phyloP scores from a whole-genome alignment of 2,329 filamentous ascomycete genomes.

The Simplicillium aogashimaense region DNA sequence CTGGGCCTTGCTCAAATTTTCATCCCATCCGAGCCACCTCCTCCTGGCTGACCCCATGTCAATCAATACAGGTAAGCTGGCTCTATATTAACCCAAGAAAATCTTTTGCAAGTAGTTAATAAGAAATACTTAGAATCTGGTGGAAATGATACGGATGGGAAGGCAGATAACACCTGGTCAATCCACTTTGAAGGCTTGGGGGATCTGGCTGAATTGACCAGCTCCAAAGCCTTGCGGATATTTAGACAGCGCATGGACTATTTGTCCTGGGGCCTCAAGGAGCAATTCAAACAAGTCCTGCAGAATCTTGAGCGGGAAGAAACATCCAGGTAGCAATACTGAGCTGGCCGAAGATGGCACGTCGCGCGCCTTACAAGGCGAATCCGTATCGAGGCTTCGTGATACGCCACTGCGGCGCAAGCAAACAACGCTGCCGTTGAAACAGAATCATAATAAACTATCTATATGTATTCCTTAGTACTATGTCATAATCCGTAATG shows the following conservation, averaged over 20 bases:
- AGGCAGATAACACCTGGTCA: not conserved
- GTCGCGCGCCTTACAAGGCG: no score
- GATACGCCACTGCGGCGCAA: no score
- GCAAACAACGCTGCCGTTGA: no score
- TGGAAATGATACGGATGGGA: not conserved
- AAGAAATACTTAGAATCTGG: not conserved
- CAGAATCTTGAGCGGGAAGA: not conserved
- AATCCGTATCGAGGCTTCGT: no score
- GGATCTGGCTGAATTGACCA: slow-evolving; percentile 1
- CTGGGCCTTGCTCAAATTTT: slow-evolving; percentile 3
- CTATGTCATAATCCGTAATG: no score
- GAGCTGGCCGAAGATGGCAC: no score
- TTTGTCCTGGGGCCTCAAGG: slow-evolving; percentile 1
- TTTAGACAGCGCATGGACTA: slow-evolving; percentile 3
- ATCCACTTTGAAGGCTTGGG: slow-evolving; percentile 3
- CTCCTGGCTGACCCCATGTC: no score
- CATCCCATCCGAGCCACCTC: not conserved
- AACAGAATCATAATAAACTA: no score
- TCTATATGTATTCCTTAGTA: no score
- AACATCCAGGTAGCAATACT: no score
- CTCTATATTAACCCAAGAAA: no score
- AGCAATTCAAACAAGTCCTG: slow-evolving; percentile 1
- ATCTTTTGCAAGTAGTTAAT: not conserved
- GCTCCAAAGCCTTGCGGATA: slow-evolving; percentile 2
- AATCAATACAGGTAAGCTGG: not conserved